Base-by-base conservation (phyloP, 768 basidiomycete species). In the Infundibulicybe gibba region DNA sequence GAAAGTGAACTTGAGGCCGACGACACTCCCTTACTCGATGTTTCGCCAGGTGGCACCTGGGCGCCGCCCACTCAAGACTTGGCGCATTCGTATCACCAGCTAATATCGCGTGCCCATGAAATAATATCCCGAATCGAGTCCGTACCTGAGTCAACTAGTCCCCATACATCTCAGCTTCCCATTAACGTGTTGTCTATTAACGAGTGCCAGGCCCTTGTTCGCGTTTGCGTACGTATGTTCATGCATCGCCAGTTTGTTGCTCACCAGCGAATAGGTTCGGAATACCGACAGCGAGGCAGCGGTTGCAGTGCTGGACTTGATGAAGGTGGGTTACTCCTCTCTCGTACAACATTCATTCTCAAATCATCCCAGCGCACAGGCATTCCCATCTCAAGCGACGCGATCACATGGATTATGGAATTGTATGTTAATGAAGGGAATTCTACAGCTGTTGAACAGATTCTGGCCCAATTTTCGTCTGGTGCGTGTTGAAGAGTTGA, bases 121-220 rank as follows among this genome's bases (percentile, higher is more conserved):
- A 61, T 70, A 30, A 47, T 72, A 3, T 54, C 62, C 16, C 67
- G 68, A 17, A 50, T 70, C 2, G 67, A 67, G 47, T 53, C 56
- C 13, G 58, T 61, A 2, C 59, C 60, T 37, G 42, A 37, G 42
- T 45, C 54, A 15, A 41, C 51, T 50, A 41, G 43, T 42, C 42
- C 49, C 33, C 33, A 52, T 47, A 32, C 42, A n/a, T 49, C 61
- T 9, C 42, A 46, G 19, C 52, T 81, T 15, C 72, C 77, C 14
- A 55, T 79, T 3, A 67, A 70, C 13, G 45, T 83, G 9, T 58
- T 87, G 15, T 74, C 82, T 0, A 40, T 63, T 14, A 50, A 61
- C 9, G 84, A 89, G 58, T 81, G 77, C 65, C 65, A 74, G 37
- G 75, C 79, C 1, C 62, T 87, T 5, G 63, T 86, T 3, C 69